A percentile compares a stretch with the other conserved stretches of the same genome.
phyloP scores from a whole-genome alignment of 2,329 filamentous ascomycete genomes.

The Tolypocladium capitatum region DNA sequence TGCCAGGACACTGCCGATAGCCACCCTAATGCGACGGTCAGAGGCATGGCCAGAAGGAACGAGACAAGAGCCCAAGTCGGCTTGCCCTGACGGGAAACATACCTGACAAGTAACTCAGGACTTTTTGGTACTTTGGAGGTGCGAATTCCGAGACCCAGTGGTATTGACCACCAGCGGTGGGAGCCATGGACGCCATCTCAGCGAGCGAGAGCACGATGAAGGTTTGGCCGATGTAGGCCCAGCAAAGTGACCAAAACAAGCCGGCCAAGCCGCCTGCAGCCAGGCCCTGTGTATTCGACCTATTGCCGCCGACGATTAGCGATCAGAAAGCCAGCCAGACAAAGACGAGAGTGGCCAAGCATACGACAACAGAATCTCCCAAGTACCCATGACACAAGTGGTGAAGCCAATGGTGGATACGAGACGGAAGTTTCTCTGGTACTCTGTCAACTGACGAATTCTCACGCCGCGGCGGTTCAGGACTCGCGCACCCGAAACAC shows the following conservation, averaged over 20 bases:
- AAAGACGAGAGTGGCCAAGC: slow-evolving; percentile 20
- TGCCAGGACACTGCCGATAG: slow-evolving; percentile 29
- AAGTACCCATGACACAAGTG: slow-evolving; percentile 28
- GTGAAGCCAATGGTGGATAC: slow-evolving; percentile 33
- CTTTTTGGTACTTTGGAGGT: slow-evolving; percentile 32
- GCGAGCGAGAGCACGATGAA: slow-evolving; percentile 29
- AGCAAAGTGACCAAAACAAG: slow-evolving; percentile 8
- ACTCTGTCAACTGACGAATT: neutral
- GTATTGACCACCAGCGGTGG: slow-evolving; percentile 44
- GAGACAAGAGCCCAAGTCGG: neutral
- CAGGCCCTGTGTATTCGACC: slow-evolving; percentile 13
- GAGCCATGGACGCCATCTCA: slow-evolving; percentile 40
- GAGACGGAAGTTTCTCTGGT: slow-evolving; percentile 29
- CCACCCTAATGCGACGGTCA: slow-evolving; percentile 21
- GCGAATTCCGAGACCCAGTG: slow-evolving; percentile 45
- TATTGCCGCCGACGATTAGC: slow-evolving; percentile 16
- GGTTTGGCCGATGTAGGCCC: slow-evolving; percentile 12
- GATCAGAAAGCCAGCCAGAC: too few species aligned
- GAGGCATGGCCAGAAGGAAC: neutral
- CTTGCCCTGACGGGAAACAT: neutral
- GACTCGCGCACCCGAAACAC: slow-evolving; percentile 2
- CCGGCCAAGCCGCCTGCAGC: slow-evolving; percentile 7
- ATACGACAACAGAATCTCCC: slow-evolving; percentile 28
- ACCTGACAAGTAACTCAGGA: slow-evolving; percentile 31
- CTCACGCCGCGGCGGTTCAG: neutral